Conservation (phyloP, 768 basidiomycete genomes). For the Pleurotus ostreatus region DNA sequence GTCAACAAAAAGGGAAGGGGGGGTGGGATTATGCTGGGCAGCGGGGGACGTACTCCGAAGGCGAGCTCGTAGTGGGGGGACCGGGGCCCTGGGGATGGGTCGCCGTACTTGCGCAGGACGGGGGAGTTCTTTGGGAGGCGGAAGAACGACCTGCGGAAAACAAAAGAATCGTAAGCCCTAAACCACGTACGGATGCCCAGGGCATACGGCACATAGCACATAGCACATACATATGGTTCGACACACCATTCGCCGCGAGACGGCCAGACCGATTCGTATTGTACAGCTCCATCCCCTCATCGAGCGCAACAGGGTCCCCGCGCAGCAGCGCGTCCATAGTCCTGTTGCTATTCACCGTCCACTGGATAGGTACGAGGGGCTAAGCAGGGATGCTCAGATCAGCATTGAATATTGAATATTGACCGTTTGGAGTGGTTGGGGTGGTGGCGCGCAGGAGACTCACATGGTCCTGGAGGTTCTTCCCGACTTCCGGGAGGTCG, state of each 20-base stretch:
- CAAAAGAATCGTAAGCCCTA: not conserved
- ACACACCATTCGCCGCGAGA: conserved; percentile 6
- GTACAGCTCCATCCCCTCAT: conserved; percentile 16
- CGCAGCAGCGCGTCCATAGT: conserved; percentile 12
- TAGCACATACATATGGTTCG: conserved; percentile 12
- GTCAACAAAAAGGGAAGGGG: not conserved
- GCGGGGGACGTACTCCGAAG: conserved; percentile 18
- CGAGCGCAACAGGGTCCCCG: conserved; percentile 10
- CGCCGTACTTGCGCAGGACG: conserved; percentile 22
- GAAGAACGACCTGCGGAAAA: conserved; percentile 14
- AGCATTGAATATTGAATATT: not conserved
- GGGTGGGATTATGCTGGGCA: too few species aligned
- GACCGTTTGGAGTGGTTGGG: too few species aligned
- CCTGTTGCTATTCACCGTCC: conserved; percentile 9
- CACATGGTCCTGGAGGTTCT: conserved; percentile 6
- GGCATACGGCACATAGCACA: conserved; percentile 3
- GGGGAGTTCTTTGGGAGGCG: conserved; percentile 23
- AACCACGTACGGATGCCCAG: not conserved
- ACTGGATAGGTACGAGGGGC: conserved; percentile 3
- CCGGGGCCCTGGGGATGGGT: conserved; percentile 31
- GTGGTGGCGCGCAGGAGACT: not conserved
- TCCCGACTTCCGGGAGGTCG: conserved; percentile 36
- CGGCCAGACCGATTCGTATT: conserved; percentile 14
- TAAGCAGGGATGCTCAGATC: conserved; percentile 16
- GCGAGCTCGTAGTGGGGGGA: conserved; percentile 31